Percentiles rank a stretch among this genome's conserved stretches.
phyloP scores from a whole-genome alignment of 176 grass and related monocot genomes.

The Melocanna baccifera region DNA sequence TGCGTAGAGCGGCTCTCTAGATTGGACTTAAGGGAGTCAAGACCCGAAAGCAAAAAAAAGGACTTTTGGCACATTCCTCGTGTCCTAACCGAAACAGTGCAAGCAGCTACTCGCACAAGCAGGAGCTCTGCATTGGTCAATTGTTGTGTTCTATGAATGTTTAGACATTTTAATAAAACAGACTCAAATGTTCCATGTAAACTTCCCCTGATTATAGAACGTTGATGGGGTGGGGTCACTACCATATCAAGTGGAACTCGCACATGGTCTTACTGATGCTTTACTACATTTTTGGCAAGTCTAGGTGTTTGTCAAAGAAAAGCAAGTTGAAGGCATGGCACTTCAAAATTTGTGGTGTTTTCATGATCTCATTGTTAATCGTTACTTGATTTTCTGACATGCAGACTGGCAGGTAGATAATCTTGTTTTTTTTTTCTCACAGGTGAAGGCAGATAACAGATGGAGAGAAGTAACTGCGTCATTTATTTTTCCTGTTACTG shows the following conservation, averaged over 20 bases:
- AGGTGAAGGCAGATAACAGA: slow-evolving; percentile 81
- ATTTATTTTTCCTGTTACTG: slow-evolving; percentile 79
- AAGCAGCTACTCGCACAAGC: neutral
- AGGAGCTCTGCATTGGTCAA: neutral
- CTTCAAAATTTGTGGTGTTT: slow-evolving; percentile 29
- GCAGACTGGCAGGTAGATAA: neutral
- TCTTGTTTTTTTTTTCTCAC: slow-evolving; percentile 26
- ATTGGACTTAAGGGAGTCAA: neutral
- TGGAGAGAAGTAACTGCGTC: slow-evolving; percentile 93
- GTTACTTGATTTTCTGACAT: slow-evolving; percentile 16
- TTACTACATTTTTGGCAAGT: neutral
- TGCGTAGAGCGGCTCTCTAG: neutral
- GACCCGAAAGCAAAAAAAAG: neutral
- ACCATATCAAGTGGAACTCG: neutral
- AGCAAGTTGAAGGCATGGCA: slow-evolving; percentile 11
- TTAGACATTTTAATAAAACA: neutral
- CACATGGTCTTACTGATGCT: neutral
- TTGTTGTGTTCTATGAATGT: neutral
- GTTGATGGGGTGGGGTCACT: neutral
- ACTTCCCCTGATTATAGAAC: neutral
- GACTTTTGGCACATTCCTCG: neutral
- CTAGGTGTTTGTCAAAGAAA: neutral
- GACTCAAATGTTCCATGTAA: neutral
- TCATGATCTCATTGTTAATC: slow-evolving; percentile 3
- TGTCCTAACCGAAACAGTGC: neutral